A percentile compares a stretch with the other conserved stretches of the same genome.
Conservation (phyloP, 257 asterid species). For the Solanum boliviense region DNA sequence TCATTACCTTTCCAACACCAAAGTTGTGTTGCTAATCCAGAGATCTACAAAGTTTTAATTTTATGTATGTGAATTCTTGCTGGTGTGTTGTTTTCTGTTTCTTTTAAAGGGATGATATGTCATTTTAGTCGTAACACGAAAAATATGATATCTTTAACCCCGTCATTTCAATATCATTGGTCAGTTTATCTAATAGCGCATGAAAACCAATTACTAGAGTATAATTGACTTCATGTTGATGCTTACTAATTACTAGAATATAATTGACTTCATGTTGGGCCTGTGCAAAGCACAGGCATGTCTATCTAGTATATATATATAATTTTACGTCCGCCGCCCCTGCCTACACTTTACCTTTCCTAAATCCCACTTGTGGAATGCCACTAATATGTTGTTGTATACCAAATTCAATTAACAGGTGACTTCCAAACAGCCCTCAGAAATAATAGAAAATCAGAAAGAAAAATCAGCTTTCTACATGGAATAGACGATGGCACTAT, state of each 20-base stretch:
- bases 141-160: not conserved
- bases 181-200: not conserved
- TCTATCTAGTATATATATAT: too few relatives aligned
- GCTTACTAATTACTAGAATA: not conserved
- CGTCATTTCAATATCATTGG: not conserved
- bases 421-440: not conserved
- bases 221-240: not conserved
- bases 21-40: not conserved
- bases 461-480: not conserved
- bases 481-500: not conserved
- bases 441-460: not conserved
- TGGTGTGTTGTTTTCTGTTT: not conserved
- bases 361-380: not conserved
- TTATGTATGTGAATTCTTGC: not conserved
- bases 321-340: not conserved
- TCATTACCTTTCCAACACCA: not conserved
- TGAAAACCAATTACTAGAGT: not conserved
- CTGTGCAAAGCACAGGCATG: not conserved
- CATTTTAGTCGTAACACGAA: not conserved
- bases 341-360: not conserved
- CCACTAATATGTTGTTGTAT: not conserved
- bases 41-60: not conserved
- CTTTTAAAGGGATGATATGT: not conserved
- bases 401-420: not conserved
- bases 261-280: not conserved